Conservation (phyloP, 2,329 filamentous ascomycete species). For the Aspergillus sp. region DNA sequence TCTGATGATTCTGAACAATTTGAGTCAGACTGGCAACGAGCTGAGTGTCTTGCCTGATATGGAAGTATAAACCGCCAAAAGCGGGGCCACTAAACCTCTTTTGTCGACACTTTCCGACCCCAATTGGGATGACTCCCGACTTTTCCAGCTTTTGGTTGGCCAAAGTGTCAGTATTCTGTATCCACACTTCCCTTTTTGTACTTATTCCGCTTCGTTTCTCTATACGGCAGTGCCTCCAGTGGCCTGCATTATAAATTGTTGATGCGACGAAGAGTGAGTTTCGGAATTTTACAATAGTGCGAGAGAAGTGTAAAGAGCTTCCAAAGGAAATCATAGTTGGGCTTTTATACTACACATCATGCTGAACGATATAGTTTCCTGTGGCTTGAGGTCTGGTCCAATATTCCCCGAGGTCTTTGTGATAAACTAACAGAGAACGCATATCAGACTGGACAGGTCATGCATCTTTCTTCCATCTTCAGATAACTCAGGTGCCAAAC, state of each 20-base stretch:
- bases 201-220: neutral
- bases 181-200: neutral
- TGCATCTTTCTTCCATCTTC: constrained; percentile 14
- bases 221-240: neutral
- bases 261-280: neutral
- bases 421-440: neutral
- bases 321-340: too few species aligned
- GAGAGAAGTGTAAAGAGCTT: too few species aligned
- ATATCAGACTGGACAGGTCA: constrained; percentile 11
- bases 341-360: too few species aligned
- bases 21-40: neutral
- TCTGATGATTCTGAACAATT: neutral
- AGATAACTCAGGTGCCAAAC: neutral
- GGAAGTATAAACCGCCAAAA: neutral
- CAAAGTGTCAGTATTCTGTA: neutral
- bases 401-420: neutral
- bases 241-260: neutral
- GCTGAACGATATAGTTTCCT: too few species aligned
- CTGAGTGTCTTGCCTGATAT: neutral
- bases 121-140: neutral
- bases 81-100: neutral
- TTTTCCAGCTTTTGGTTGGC: neutral
- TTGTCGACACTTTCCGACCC: neutral
- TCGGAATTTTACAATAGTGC: too few species aligned
- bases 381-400: too few species aligned